These are phyloP conservation scores for Phytophthora idaei DNA, from an alignment of 352 stramenopile species.

Conservation along the genomic window DNA sequence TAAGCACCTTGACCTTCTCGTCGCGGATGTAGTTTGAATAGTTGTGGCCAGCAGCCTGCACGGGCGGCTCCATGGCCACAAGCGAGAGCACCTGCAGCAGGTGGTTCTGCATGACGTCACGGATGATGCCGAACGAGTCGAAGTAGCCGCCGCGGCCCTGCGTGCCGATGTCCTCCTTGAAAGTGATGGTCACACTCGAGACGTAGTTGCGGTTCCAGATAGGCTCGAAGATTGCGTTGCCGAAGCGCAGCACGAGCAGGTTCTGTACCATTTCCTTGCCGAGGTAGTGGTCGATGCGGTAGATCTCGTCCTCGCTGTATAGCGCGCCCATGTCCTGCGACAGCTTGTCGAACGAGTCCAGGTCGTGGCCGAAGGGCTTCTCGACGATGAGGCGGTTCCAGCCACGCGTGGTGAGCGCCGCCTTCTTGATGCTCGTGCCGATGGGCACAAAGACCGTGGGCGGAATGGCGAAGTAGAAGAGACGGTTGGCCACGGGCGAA, in stretches of 20 bases:
- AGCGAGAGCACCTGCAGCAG: constrained; percentile 98
- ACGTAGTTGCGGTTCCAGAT: constrained; percentile 98
- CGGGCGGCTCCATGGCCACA: constrained; percentile 95
- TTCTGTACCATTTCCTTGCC: constrained; percentile 99
- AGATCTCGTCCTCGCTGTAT: constrained; percentile 91
- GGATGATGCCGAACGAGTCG: constrained; percentile 98
- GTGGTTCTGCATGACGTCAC: constrained; percentile 99
- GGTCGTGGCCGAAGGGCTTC: constrained; percentile 98
- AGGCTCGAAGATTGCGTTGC: constrained; percentile 97
- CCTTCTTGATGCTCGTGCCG: constrained; percentile 92
- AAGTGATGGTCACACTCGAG: constrained; percentile 96
- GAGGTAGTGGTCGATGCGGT: constrained; percentile 97
- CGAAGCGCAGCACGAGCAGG: constrained; percentile 95
- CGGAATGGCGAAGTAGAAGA: constrained; percentile 98
- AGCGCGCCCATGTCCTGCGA: constrained; percentile 86
- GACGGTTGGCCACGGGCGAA: constrained; percentile 67
- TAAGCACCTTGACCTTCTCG: constrained; percentile 98
- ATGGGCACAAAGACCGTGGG: constrained; percentile 96
- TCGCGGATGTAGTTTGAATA: constrained; percentile 95
- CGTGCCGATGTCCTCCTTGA: constrained; percentile 98
- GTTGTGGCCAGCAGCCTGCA: constrained; percentile 85
- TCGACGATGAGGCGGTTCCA: constrained; percentile 98
- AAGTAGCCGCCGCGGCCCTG: constrained; percentile 97
- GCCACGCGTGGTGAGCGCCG: constrained; percentile 84
- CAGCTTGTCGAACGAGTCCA: constrained; percentile 92